A percentile compares a stretch with the other conserved stretches of the same genome.
Conservation (phyloP, 257 asterid species). For the Penstemon barbatus region DNA sequence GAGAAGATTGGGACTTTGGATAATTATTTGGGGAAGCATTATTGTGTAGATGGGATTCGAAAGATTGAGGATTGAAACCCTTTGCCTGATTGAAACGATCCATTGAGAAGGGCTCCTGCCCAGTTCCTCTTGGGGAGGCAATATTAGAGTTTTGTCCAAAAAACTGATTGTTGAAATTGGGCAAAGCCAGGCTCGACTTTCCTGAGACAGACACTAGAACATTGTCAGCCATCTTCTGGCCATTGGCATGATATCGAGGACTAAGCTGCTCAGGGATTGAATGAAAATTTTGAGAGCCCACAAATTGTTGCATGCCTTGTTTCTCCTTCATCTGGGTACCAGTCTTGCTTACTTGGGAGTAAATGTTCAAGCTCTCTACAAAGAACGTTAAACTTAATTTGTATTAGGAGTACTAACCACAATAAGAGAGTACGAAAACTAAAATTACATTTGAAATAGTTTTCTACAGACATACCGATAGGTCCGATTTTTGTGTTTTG, state of each 20-base stretch:
- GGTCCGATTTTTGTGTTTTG: conserved; percentile 45
- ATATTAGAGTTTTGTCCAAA: conserved; percentile 22
- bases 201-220: background rate
- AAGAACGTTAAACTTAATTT: conserved; percentile 6
- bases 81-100: conserved; percentile 4
- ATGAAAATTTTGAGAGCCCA: conserved; percentile 13
- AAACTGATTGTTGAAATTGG: conserved; percentile 16
- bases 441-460: background rate
- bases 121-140: conserved; percentile 9
- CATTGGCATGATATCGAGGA: conserved; percentile 7
- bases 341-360: conserved; percentile 26
- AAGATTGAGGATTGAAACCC: conserved; percentile 2
- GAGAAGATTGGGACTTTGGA: conserved; percentile 17
- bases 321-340: conserved; percentile 22
- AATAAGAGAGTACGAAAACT: no score
- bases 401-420: background rate
- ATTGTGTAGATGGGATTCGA: background rate
- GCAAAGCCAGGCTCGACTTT: conserved; percentile 11
- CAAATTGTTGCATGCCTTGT: conserved; percentile 21
- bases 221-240: background rate
- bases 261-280: background rate
- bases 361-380: conserved; percentile 50
- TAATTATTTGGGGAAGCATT: background rate
- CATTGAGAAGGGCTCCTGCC: background rate
- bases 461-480: conserved; percentile 50